A percentile compares a stretch with the other conserved stretches of the same genome.
phyloP scores from a whole-genome alignment of 306 rosid genomes.

The Abrus pulchellus region DNA sequence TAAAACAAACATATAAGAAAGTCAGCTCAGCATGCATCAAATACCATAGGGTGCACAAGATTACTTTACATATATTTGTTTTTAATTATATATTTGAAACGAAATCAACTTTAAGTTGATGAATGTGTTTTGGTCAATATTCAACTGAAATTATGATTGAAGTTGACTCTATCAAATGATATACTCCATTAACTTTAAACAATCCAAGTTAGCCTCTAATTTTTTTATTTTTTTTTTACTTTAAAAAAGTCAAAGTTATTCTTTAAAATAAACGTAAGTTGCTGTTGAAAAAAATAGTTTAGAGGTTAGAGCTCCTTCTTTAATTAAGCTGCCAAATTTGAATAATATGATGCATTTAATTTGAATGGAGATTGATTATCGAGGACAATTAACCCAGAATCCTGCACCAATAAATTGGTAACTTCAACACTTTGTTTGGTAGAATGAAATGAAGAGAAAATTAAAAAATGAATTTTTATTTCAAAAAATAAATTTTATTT shows the following conservation, averaged over 20 bases:
- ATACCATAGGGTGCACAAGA: no score
- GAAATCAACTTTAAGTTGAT: no score
- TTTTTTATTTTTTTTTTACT: neutral
- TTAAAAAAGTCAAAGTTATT: neutral
- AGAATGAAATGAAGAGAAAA: no score
- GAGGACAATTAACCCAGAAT: no score
- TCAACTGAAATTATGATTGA: neutral
- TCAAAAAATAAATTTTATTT: no score
- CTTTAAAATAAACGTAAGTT: neutral
- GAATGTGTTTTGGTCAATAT: no score
- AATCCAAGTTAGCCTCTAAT: neutral
- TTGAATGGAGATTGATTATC: neutral
- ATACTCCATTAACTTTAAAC: neutral
- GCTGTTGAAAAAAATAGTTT: neutral
- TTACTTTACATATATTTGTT: no score
- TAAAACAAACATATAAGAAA: no score
- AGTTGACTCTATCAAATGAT: constrained; percentile 1
- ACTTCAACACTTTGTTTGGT: no score
- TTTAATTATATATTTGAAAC: no score
- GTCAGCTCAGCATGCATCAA: no score
- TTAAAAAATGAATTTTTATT: no score
- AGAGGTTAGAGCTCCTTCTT: neutral
- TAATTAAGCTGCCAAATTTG: constrained; percentile 32
- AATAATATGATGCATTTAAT: neutral
- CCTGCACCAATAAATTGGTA: neutral